phyloP scores from a whole-genome alignment of 1,284 basidiomycete species.

The Cryptococcus wingfieldii region DNA sequence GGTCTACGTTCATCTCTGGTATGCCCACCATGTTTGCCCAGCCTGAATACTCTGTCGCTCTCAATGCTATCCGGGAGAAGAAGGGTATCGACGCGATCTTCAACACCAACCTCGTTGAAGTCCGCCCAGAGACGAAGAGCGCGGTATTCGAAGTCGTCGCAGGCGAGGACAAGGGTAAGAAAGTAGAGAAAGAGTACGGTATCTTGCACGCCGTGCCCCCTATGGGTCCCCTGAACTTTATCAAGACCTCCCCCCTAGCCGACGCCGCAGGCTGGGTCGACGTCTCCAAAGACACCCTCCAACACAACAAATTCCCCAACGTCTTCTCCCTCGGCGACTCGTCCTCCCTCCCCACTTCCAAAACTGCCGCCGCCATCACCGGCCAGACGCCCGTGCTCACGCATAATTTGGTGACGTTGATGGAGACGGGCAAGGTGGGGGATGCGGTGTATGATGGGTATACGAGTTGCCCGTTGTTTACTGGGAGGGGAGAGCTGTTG shows the following conservation, averaged over 20 bases:
- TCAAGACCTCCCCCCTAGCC: constrained; percentile 72
- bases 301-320: constrained; percentile 75
- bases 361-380: constrained; percentile 92
- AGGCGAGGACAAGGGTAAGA: constrained; percentile 53
- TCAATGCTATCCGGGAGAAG: constrained; percentile 70
- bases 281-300: constrained; percentile 73
- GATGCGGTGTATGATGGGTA: constrained; percentile 74
- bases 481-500: constrained; percentile 60
- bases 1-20: constrained; percentile 84
- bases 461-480: constrained; percentile 52
- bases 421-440: constrained; percentile 67
- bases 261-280: constrained; percentile 83
- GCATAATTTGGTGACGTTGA: constrained; percentile 75
- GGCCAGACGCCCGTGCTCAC: constrained; percentile 87
- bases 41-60: constrained; percentile 79
- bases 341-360: constrained; percentile 86
- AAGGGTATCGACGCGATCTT: constrained; percentile 78
- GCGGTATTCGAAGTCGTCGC: constrained; percentile 80
- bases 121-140: constrained; percentile 64
- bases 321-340: constrained; percentile 89
- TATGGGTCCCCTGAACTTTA: constrained; percentile 78
- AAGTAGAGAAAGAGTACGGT: constrained; percentile 70
- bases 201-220: constrained; percentile 84
- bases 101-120: constrained; percentile 73
- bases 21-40: constrained; percentile 85